Base-by-base conservation (phyloP, 2,329 filamentous ascomycete genomes). In the Nemania serpens region DNA sequence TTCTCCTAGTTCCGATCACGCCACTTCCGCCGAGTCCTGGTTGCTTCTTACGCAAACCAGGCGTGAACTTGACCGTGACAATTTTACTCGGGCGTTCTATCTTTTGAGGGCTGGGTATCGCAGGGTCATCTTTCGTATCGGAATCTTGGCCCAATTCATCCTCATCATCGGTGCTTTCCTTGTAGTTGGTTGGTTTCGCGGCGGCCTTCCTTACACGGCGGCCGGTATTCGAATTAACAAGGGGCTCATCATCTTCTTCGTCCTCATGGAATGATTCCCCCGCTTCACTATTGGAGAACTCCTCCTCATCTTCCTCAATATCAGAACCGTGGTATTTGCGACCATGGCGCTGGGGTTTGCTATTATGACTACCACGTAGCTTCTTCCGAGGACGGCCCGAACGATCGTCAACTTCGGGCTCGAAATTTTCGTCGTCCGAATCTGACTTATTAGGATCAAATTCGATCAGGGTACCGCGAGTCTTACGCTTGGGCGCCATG, bases 391-490 rank as follows among this genome's bases (percentile, higher is more conserved):
- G 66, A 49, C 68, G 70, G 20, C 68, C 36, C 2, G 62, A 62
- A 25, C 75, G 78, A 66, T 81, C 79, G 22, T 66, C 59, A 20
- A 73, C 71, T 15, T 74, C 72, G 15, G 86, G 86, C 59, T 87
- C 82, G 69, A 89, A 89, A 72, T 88, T 88, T 66, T 86, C 85
- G 70, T 89, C 87, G 51, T 86, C 82, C 2, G 87, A 79, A 67
- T 89, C 87, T 52, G 87, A 89, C 71, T 86, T 83, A 72, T 88
- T 88, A 2, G 84, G 85, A 73, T 89, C 87, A 67, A 88, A 89
- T 56, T 80, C 79, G 64, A 86, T 75, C 33, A 76, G 70, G 59
- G 79, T 79, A 64, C 82, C 77, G 33, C 45, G 63, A 39, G 50
- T 52, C 79, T 88, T 89, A 55, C 86, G 78, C 73, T 87, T 87